Conservation (phyloP, 305 asterid genomes). For the Ilex paraguariensis region DNA sequence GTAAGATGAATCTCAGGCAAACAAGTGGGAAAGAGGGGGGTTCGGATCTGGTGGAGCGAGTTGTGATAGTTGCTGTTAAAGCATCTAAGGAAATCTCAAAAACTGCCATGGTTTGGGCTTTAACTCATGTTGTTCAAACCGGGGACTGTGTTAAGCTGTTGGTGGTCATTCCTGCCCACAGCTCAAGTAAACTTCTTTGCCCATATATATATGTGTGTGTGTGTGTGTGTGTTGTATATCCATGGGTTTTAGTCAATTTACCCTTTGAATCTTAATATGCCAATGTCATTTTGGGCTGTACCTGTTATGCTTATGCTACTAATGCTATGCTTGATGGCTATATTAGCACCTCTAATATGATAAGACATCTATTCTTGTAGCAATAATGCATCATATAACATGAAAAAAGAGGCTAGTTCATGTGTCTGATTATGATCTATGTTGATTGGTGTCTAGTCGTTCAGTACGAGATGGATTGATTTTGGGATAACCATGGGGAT, state of each 20-base stretch:
- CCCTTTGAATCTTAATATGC: neutral
- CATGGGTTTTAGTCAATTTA: no score
- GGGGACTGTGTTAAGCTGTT: conserved; percentile 54
- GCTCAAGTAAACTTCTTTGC: conserved; percentile 34
- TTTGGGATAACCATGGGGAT: no score
- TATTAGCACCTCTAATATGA: neutral
- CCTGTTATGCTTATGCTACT: neutral
- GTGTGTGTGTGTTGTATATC: no score
- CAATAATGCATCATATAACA: neutral
- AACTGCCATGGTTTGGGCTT: conserved; percentile 56
- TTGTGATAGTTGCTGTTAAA: conserved; percentile 44
- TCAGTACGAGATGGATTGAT: no score
- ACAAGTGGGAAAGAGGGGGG: conserved; percentile 23
- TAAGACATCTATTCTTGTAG: neutral
- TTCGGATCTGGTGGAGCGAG: conserved; percentile 24
- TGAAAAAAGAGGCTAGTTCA: no score
- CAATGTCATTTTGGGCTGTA: neutral
- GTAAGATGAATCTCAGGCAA: conserved; percentile 34
- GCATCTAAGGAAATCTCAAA: conserved; percentile 50
- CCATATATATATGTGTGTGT: neutral
- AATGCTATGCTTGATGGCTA: neutral
- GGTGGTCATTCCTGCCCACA: conserved; percentile 40
- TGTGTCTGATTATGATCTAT: no score
- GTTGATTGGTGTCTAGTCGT: no score
- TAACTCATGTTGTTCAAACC: conserved; percentile 50